Percentiles rank a stretch among this genome's conserved stretches.
phyloP scores from a whole-genome alignment of 371 early-diverging fungal genomes.

The Fennellomyces sp. region DNA sequence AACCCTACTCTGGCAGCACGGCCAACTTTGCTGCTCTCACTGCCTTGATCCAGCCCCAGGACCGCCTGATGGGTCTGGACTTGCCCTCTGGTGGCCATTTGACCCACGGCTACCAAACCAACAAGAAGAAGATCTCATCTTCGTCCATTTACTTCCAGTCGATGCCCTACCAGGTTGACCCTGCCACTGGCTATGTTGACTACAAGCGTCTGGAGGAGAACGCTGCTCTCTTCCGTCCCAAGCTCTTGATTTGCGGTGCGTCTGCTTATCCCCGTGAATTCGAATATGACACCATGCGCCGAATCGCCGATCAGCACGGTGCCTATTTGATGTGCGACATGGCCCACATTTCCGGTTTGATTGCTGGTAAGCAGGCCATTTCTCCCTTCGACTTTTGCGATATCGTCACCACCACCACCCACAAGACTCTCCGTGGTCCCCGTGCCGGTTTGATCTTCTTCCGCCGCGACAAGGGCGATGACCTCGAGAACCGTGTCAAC shows the following conservation, averaged over 20 bases:
- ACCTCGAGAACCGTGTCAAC: conserved; percentile 94
- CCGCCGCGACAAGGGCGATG: conserved; percentile 85
- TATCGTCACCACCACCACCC: conserved; percentile 99
- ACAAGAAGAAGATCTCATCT: conserved; percentile 98
- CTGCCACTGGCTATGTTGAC: conserved; percentile 91
- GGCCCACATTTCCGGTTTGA: conserved; percentile 96
- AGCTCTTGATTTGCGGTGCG: conserved; percentile 98
- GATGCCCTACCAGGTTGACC: conserved; percentile 95
- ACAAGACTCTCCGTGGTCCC: conserved; percentile 99
- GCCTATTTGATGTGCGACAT: conserved; percentile 98
- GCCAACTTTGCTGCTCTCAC: conserved; percentile 99
- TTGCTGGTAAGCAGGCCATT: conserved; percentile 87
- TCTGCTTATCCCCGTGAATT: conserved; percentile 98
- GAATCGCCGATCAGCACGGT: conserved; percentile 90
- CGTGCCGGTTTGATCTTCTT: conserved; percentile 99
- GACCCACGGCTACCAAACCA: conserved; percentile 99
- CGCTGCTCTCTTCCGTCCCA: conserved; percentile 94
- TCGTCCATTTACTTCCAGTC: conserved; percentile 98
- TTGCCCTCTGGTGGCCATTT: conserved; percentile 99
- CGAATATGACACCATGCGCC: conserved; percentile 95
- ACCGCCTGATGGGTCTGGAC: conserved; percentile 99
- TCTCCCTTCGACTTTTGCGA: conserved; percentile 98
- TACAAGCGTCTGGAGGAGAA: conserved; percentile 93
- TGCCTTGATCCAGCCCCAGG: conserved; percentile 95
- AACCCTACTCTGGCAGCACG: conserved; percentile 97